A percentile compares a stretch with the other conserved stretches of the same genome.
Conservation (phyloP, 139 green algal species). For the Haematococcus lacustris region DNA sequence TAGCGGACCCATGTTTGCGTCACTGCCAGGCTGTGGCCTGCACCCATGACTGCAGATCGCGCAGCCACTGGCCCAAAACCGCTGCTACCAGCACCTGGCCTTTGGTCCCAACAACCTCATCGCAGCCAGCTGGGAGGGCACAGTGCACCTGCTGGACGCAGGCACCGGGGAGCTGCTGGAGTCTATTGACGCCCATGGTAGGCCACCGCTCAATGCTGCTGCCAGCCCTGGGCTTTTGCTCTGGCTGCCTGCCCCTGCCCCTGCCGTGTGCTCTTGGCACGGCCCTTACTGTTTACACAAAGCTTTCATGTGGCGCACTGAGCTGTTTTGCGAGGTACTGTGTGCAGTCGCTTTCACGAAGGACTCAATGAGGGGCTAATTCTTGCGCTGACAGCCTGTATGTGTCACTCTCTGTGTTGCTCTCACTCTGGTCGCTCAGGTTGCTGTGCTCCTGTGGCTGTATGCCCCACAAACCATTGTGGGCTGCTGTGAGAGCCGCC, state of each 20-base stretch:
- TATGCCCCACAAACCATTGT: neutral
- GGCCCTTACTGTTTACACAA: too few species aligned
- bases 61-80: slow-evolving; percentile 5
- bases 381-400: neutral
- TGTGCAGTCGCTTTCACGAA: too few species aligned
- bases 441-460: neutral
- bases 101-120: slow-evolving; percentile 8
- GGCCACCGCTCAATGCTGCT: too few species aligned
- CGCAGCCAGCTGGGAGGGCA: slow-evolving; percentile 10
- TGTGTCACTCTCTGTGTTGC: neutral
- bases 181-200: slow-evolving; percentile 4
- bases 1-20: too few species aligned
- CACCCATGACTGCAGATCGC: too few species aligned
- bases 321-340: too few species aligned
- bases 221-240: too few species aligned
- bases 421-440: neutral
- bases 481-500: neutral
- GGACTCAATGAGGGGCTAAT: too few species aligned
- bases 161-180: slow-evolving; percentile 1
- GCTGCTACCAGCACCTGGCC: slow-evolving; percentile 16
- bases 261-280: too few species aligned
- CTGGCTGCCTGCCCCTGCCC: too few species aligned
- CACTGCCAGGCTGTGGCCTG: too few species aligned
- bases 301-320: too few species aligned
- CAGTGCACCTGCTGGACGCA: slow-evolving; percentile 4